Conservation (phyloP, 2,329 filamentous ascomycete genomes). For the Chalaropsis thielavioides region DNA sequence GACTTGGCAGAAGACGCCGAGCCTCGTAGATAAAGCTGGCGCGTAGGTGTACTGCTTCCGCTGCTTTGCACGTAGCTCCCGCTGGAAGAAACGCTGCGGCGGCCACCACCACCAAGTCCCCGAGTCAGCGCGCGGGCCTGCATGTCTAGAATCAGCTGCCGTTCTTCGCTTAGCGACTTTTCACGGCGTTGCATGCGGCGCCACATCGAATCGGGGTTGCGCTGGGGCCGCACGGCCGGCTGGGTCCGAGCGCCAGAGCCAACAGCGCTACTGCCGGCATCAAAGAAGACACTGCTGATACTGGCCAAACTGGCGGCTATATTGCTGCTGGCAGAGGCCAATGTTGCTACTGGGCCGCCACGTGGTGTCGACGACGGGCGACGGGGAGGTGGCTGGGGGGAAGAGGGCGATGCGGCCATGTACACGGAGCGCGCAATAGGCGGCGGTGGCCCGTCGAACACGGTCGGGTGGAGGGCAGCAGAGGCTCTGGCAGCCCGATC, state of each 20-base stretch:
- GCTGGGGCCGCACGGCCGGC: background rate
- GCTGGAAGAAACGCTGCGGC: background rate
- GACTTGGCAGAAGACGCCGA: constrained; percentile 29
- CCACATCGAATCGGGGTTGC: constrained; percentile 32
- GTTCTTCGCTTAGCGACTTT: constrained; percentile 31
- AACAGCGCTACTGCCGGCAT: constrained; percentile 20
- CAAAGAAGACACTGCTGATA: constrained; percentile 28
- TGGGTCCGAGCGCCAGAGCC: background rate
- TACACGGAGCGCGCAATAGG: constrained; percentile 34
- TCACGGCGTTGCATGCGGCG: constrained; percentile 33
- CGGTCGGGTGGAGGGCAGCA: constrained; percentile 22
- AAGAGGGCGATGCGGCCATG: background rate
- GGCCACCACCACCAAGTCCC: constrained; percentile 7
- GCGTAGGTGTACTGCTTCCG: constrained; percentile 30
- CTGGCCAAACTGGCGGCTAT: constrained; percentile 16
- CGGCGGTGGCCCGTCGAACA: constrained; percentile 37
- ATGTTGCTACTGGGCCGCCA: constrained; percentile 1
- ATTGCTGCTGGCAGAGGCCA: background rate
- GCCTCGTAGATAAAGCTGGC: constrained; percentile 24
- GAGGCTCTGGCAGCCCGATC: background rate
- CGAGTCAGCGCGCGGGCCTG: constrained; percentile 29
- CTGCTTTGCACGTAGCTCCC: background rate
- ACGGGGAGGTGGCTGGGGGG: constrained; percentile 21
- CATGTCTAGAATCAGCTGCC: constrained; percentile 35
- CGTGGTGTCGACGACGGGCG: constrained; percentile 16